Evolutionary conservation across 768 basidiomycete species (phyloP).

Genomic region (Xerocomus potaroensis): DNA sequence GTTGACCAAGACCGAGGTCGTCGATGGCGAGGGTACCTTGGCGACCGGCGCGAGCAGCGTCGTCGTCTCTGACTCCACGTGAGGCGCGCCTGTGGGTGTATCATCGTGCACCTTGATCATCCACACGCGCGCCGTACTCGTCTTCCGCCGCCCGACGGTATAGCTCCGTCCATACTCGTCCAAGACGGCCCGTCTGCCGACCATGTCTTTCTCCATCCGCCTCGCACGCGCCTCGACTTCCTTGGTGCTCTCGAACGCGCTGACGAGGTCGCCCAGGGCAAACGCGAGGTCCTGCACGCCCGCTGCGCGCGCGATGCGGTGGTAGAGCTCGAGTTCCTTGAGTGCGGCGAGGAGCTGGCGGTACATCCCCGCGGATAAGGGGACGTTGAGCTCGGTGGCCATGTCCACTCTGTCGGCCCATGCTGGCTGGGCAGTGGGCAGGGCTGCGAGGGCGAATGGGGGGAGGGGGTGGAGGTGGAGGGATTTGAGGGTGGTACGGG

Average conservation of each 20-base stretch:
- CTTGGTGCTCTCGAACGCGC: constrained; percentile 64
- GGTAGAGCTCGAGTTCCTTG: constrained; percentile 63
- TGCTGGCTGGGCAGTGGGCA: constrained; percentile 55
- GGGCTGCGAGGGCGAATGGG: constrained; percentile 52
- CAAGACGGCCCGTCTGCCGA: constrained; percentile 54
- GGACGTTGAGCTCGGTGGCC: constrained; percentile 49
- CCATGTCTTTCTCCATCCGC: constrained; percentile 23
- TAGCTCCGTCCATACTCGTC: constrained; percentile 85
- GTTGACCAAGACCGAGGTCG: constrained; percentile 78
- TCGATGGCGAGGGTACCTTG: constrained; percentile 36
- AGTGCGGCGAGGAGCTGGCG: constrained; percentile 58
- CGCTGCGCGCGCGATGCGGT: constrained; percentile 20
- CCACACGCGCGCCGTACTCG: constrained; percentile 89
- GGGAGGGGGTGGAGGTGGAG: constrained; percentile 80
- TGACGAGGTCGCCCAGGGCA: constrained; percentile 54
- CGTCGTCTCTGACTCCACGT: constrained; percentile 37
- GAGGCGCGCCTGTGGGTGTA: too few relatives aligned
- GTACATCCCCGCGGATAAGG: constrained; percentile 68
- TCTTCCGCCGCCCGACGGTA: constrained; percentile 83
- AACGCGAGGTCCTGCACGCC: constrained; percentile 48
- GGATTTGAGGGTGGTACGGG: constrained; percentile 55
- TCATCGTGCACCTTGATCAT: constrained; percentile 63
- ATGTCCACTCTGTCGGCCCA: constrained; percentile 70
- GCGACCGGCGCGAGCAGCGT: constrained; percentile 17
- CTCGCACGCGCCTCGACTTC: constrained; percentile 41